Evolutionary conservation across 2,329 filamentous ascomycete species (phyloP).

Genomic region (Microcyclospora pomicola): DNA sequence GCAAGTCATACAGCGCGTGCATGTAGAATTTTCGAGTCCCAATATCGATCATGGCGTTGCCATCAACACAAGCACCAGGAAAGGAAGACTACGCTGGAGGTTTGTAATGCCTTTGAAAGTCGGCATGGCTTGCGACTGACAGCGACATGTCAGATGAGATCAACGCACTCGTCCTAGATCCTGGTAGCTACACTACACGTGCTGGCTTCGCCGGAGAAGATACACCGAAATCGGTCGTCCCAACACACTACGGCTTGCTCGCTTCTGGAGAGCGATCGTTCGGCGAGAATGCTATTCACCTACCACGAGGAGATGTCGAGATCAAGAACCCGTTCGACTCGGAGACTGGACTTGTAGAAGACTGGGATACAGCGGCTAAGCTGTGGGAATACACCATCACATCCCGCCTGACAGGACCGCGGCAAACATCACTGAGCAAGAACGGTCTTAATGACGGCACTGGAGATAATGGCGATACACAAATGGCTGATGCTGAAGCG

Average conservation of each 20-base stretch:
- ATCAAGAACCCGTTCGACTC: conserved; percentile 84
- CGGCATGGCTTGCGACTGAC: conserved; percentile 1
- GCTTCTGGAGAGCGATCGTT: conserved; percentile 50
- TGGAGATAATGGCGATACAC: conserved; percentile 33
- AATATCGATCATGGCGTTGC: conserved; percentile 10
- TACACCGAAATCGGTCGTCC: conserved; percentile 82
- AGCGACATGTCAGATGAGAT: conserved; percentile 63
- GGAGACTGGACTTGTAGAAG: conserved; percentile 72
- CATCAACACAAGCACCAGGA: conserved; percentile 23
- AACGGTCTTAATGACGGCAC: conserved; percentile 65
- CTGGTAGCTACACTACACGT: conserved; percentile 79
- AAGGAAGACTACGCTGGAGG: conserved; percentile 35
- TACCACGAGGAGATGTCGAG: conserved; percentile 61
- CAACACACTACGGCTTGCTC: conserved; percentile 66
- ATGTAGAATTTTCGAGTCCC: neutral
- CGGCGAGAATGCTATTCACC: conserved; percentile 79
- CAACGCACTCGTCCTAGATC: conserved; percentile 89
- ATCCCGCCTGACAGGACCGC: conserved; percentile 68
- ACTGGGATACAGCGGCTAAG: conserved; percentile 84
- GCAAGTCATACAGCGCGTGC: neutral
- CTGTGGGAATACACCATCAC: conserved; percentile 91
- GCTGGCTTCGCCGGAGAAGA: conserved; percentile 97
- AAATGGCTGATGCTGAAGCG: conserved; percentile 44
- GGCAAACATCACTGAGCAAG: conserved; percentile 53
- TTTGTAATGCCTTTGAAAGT: conserved; percentile 8